Evolutionary conservation across 2,329 filamentous ascomycete genomes (phyloP).

Genomic region (Emmonsiellopsis sp.): DNA sequence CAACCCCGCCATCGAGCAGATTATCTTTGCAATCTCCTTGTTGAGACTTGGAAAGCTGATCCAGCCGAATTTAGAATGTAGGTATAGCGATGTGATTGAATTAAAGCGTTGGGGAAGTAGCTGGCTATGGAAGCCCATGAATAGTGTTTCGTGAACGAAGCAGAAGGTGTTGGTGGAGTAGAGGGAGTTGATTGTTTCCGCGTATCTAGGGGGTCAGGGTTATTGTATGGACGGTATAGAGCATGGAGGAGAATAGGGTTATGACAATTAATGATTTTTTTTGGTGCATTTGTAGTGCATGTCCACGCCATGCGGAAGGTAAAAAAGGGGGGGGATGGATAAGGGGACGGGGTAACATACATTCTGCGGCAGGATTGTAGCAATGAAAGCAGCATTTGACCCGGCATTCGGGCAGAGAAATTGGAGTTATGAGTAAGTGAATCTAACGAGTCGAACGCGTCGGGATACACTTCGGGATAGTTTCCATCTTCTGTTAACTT

Average conservation of each 20-base stretch:
- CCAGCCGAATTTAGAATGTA: background rate
- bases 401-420: background rate
- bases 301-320: too few relatives aligned
- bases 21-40: too few relatives aligned
- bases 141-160: background rate
- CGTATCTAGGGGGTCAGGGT: background rate
- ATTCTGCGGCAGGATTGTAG: background rate
- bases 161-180: conserved; percentile 1
- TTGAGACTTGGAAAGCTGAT: background rate
- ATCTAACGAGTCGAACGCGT: background rate
- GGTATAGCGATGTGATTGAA: background rate
- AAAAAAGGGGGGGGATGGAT: too few relatives aligned
- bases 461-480: background rate
- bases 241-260: background rate
- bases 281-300: too few relatives aligned
- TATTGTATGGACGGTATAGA: background rate
- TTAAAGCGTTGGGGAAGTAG: background rate
- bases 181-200: conserved; percentile 1
- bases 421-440: background rate
- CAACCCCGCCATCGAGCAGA: background rate
- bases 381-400: background rate
- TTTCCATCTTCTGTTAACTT: background rate
- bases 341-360: background rate
- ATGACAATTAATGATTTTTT: background rate
- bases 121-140: background rate